phyloP scores from a whole-genome alignment of 768 basidiomycete species.

The Psilocybe cubensis region DNA sequence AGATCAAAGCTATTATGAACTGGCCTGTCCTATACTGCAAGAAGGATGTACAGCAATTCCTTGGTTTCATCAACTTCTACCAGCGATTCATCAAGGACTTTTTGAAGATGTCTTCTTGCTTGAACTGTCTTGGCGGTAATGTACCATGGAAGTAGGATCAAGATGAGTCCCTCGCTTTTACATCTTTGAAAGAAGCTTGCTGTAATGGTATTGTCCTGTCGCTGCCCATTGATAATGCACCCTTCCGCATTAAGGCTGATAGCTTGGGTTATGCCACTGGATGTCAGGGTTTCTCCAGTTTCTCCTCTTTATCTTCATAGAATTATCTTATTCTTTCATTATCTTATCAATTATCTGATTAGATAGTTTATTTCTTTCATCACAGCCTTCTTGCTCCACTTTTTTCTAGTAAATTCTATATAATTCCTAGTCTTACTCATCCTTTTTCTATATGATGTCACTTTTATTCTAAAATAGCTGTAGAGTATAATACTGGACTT shows the following conservation, averaged over 20 bases:
- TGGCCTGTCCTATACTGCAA: conserved; percentile 38
- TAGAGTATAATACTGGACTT: too few relatives aligned
- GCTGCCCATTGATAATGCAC: conserved; percentile 13
- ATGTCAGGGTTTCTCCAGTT: too few relatives aligned
- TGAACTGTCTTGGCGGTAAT: conserved; percentile 20
- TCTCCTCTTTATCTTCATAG: too few relatives aligned
- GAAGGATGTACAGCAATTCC: conserved; percentile 33
- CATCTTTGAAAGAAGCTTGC: not conserved
- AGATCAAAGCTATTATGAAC: conserved; percentile 11
- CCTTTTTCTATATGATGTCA: too few relatives aligned
- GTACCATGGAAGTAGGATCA: not conserved
- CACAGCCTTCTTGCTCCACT: too few relatives aligned
- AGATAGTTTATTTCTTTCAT: too few relatives aligned
- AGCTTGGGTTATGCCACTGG: conserved; percentile 39
- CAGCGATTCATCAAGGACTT: conserved; percentile 36
- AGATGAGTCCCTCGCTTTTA: not conserved
- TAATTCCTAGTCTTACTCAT: too few relatives aligned
- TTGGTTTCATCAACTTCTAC: too few relatives aligned
- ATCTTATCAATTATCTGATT: too few relatives aligned
- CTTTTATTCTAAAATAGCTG: too few relatives aligned
- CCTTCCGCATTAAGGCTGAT: conserved; percentile 30
- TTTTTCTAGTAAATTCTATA: too few relatives aligned
- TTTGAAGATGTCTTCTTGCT: conserved; percentile 23
- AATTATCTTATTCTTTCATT: too few relatives aligned
- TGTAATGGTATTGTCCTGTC: conserved; percentile 15